phyloP scores from a whole-genome alignment of 108 stramenopile genomes.

The Phaeodactylum tricornutum region DNA sequence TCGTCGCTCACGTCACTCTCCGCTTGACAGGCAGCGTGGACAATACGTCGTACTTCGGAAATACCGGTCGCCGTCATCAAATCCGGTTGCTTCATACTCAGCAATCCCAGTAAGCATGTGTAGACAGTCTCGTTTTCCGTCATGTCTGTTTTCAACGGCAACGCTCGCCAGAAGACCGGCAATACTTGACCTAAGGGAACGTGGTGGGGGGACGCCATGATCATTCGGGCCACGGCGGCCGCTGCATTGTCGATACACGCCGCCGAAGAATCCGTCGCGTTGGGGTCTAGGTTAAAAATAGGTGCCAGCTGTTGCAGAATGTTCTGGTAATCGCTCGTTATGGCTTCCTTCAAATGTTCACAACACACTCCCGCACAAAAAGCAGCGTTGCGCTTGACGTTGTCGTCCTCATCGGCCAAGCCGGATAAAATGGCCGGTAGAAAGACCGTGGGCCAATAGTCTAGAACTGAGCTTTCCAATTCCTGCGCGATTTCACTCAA shows the following conservation, averaged over 20 bases:
- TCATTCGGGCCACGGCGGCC: constrained; percentile 86
- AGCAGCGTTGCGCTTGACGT: constrained; percentile 88
- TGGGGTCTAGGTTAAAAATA: constrained; percentile 59
- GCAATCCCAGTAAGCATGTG: constrained; percentile 79
- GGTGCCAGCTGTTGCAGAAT: constrained; percentile 78
- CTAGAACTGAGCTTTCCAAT: constrained; percentile 49
- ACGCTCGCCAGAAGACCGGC: constrained; percentile 67
- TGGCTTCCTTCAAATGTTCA: constrained; percentile 61
- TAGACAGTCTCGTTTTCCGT: constrained; percentile 94
- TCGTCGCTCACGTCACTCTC: constrained; percentile 70
- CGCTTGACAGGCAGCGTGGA: constrained; percentile 50
- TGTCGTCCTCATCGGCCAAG: constrained; percentile 74
- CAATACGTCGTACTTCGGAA: constrained; percentile 56
- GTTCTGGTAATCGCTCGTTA: constrained; percentile 45
- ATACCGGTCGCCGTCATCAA: constrained; percentile 42
- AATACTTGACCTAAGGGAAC: constrained; percentile 86
- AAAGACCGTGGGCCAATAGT: constrained; percentile 77
- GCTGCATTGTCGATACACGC: constrained; percentile 88
- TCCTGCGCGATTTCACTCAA: constrained; percentile 90
- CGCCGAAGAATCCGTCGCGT: constrained; percentile 53
- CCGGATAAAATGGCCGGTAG: constrained; percentile 70
- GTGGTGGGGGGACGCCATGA: constrained; percentile 72
- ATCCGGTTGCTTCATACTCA: constrained; percentile 79
- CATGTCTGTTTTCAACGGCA: constrained; percentile 91
- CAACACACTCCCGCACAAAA: constrained; percentile 88